Conservation (phyloP, 305 asterid genomes). For the Salvia sclarea region DNA sequence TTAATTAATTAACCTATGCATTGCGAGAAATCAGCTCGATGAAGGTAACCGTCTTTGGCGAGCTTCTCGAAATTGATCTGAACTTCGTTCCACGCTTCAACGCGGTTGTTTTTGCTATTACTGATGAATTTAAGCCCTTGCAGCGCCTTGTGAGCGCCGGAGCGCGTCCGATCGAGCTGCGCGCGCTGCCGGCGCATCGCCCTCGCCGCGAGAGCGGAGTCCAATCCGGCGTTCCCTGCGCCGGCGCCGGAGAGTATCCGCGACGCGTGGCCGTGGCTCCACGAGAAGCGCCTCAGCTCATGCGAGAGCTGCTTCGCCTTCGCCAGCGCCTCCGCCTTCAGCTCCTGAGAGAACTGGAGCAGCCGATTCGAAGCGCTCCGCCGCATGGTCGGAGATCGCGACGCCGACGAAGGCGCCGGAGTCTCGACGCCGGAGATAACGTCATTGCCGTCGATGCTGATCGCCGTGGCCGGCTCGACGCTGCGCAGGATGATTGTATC, state of each 20-base stretch:
- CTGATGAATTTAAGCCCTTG: conserved; percentile 85
- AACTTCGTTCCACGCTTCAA: conserved; percentile 86
- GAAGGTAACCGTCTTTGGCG: conserved; percentile 73
- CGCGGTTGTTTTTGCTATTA: conserved; percentile 57
- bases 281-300: conserved; percentile 70
- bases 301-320: conserved; percentile 87
- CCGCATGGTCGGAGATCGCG: conserved; percentile 68
- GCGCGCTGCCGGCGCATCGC: conserved; percentile 96
- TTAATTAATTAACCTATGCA: conserved; percentile 75
- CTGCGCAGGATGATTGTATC: conserved; percentile 85
- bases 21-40: conserved; percentile 84
- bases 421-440: conserved; percentile 34
- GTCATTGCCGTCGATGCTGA: conserved; percentile 51
- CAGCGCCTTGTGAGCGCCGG: conserved; percentile 87
- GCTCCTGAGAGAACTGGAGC: conserved; percentile 77
- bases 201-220: conserved; percentile 87
- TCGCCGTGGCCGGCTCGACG: conserved; percentile 79
- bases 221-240: conserved; percentile 47
- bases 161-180: conserved; percentile 94
- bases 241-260: conserved; percentile 49
- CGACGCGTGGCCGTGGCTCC: conserved; percentile 74
- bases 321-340: conserved; percentile 84
- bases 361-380: conserved; percentile 74
- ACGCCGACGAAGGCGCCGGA: conserved; percentile 47
- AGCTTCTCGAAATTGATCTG: conserved; percentile 64